Evolutionary conservation across 2,329 filamentous ascomycete species (phyloP), one percentile per base, ranked within the genome.

Genomic region (Cordyceps pruinosa): DNA sequence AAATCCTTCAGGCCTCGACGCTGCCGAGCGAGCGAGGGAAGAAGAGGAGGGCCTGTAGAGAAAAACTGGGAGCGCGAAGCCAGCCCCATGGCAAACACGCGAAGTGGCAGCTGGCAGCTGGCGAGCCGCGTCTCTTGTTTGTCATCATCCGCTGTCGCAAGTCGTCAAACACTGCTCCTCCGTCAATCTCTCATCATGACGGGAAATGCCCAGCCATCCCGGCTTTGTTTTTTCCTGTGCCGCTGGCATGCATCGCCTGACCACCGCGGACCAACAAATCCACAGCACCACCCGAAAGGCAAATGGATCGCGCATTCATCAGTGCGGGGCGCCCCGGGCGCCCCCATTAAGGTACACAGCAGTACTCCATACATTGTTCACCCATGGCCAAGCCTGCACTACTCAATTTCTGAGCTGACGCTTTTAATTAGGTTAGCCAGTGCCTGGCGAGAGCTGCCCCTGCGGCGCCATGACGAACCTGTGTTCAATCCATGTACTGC

Each of bases 391-490:
- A 15, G 49, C 49, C 32, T 44, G 28, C 52, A 23, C 42, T 48
- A 9, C 25, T 34, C 44, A 48, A 56, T 56, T 48, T 56, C 44
- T 47, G 39, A 37, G 52, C 52, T 56, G 52, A 56, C 52, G 17
- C 41, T 41, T 52, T 52, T 51, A 17, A 42, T 53, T 45, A 45
- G 4, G 12, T 45, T 26, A 10, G 5, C 12, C 41, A 51, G 48
- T 25, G 37, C 37, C 50, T 53, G 37, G 32, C 30, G 28, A 34
- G 37, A 35, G 42, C 28, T 35, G 30, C 52, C 52, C 52, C 34
- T 56, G 52, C 41, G 25, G 15, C 52, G 26, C 52, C 34, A 55
- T 48, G n/a, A 42, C 39, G 39, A 25, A 39, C 13, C 17, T 41
- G 13, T 9, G 21, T 17, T 32, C n/a, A 21, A 19, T 41, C 50